A percentile compares a stretch with the other conserved stretches of the same genome.
Evolutionary conservation across 305 asterid species (phyloP).

Genomic region (Plantago lanceolata): DNA sequence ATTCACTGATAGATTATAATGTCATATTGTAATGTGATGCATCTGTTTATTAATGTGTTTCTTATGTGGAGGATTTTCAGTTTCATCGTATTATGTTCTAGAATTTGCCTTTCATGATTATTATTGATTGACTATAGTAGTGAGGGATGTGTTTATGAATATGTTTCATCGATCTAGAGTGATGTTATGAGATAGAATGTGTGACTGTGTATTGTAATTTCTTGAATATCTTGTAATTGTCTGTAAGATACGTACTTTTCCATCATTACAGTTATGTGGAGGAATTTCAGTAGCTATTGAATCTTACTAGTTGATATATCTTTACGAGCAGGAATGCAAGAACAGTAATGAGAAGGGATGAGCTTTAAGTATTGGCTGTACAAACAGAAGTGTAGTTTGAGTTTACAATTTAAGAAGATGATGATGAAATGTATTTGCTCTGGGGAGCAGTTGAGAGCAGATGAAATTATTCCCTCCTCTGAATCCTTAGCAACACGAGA

Average conservation of each 20-base stretch:
- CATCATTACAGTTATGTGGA: neutral
- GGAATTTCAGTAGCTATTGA: neutral
- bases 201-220: too few species aligned
- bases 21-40: neutral
- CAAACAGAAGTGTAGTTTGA: conserved; percentile 44
- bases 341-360: conserved; percentile 64
- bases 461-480: conserved; percentile 69
- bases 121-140: too few species aligned
- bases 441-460: conserved; percentile 63
- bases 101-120: too few species aligned
- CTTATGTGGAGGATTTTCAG: neutral
- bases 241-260: too few species aligned
- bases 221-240: too few species aligned
- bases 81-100: too few species aligned
- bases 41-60: conserved; percentile 1
- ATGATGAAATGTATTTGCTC: conserved; percentile 97
- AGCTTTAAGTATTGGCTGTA: conserved; percentile 66
- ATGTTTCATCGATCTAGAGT: too few species aligned
- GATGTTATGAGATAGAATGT: too few species aligned
- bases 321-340: conserved; percentile 30
- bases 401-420: conserved; percentile 60
- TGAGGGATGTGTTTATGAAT: too few species aligned
- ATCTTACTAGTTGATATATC: conserved; percentile 11
- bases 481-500: conserved; percentile 91
- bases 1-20: too few species aligned